These are phyloP conservation scores for Quercus variabilis DNA, from an alignment of 306 rosid genomes.

Conservation along the genomic window DNA sequence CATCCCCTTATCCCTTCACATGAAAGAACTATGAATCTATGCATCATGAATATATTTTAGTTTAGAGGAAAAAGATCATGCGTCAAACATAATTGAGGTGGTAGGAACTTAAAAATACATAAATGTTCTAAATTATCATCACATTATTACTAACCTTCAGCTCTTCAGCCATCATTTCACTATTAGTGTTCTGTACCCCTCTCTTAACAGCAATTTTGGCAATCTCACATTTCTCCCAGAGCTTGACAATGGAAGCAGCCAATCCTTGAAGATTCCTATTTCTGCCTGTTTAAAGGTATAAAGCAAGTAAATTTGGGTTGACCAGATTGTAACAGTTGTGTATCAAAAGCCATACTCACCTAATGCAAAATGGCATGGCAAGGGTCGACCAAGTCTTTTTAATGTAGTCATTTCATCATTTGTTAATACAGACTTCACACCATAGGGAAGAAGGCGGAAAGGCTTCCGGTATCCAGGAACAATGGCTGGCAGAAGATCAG, in stretches of 20 bases:
- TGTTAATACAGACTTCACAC: constrained; percentile 76
- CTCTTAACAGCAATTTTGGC: constrained; percentile 89
- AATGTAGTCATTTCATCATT: constrained; percentile 86
- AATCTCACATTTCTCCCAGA: constrained; percentile 94
- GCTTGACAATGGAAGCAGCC: constrained; percentile 73
- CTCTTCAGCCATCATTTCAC: constrained; percentile 84
- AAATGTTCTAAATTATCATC: not conserved
- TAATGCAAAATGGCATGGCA: constrained; percentile 85
- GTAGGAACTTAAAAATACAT: not conserved
- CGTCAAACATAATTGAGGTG: not conserved
- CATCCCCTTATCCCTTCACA: not conserved
- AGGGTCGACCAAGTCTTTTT: constrained; percentile 76
- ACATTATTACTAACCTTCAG: constrained; percentile 50
- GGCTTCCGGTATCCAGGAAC: constrained; percentile 79
- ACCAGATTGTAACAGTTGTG: constrained; percentile 13
- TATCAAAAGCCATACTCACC: constrained; percentile 49
- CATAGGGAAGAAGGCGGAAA: constrained; percentile 95
- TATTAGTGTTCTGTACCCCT: constrained; percentile 85
- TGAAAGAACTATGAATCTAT: not conserved
- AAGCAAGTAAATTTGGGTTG: constrained; percentile 18
- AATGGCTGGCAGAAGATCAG: constrained; percentile 80
- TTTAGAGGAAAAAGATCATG: not conserved
- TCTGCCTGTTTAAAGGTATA: constrained; percentile 50
- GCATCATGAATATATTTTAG: not conserved
- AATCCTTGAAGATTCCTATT: constrained; percentile 83